Evolutionary conservation across 805 yeast species (phyloP).

Genomic region (Candida sanyiensis): DNA sequence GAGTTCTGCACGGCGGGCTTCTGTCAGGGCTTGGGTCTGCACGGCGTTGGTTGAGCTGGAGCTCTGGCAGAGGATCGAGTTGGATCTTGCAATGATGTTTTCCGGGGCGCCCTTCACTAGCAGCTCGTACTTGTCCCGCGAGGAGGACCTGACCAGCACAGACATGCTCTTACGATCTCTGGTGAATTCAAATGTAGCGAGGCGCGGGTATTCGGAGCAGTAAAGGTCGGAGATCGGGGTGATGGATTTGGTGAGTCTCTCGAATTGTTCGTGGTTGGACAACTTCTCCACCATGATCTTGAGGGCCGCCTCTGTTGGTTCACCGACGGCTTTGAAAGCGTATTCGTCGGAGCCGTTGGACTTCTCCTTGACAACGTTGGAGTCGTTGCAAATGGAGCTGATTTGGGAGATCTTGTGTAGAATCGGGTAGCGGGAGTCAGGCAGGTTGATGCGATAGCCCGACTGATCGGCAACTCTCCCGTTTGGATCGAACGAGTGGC

Average conservation of each 20-base stretch:
- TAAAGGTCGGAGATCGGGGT: constrained; percentile 26
- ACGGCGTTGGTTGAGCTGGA: constrained; percentile 16
- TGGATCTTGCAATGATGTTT: constrained; percentile 38
- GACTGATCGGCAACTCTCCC: constrained; percentile 25
- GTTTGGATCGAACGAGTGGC: constrained; percentile 29
- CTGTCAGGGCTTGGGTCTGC: constrained; percentile 25
- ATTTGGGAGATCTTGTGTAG: constrained; percentile 28
- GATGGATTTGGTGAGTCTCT: constrained; percentile 28
- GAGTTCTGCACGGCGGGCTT: constrained; percentile 29
- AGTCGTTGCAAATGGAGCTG: constrained; percentile 34
- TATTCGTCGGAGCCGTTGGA: constrained; percentile 22
- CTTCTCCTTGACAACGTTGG: constrained; percentile 18
- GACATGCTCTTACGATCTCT: constrained; percentile 50
- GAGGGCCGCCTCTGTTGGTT: constrained; percentile 54
- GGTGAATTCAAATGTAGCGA: constrained; percentile 41
- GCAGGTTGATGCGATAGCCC: constrained; percentile 28
- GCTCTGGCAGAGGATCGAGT: constrained; percentile 31
- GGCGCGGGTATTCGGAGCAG: constrained; percentile 23
- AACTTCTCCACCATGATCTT: constrained; percentile 34
- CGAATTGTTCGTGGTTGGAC: constrained; percentile 22
- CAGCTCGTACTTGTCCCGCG: constrained; percentile 21
- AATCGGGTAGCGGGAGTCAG: constrained; percentile 29
- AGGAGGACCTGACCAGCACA: constrained; percentile 32
- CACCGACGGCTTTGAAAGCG: constrained; percentile 35
- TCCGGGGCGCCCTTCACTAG: constrained; percentile 56